Percentiles rank a stretch among this genome's conserved stretches.
Conservation (phyloP, 2,329 filamentous ascomycete species). For the Bipolaris oryzae region DNA sequence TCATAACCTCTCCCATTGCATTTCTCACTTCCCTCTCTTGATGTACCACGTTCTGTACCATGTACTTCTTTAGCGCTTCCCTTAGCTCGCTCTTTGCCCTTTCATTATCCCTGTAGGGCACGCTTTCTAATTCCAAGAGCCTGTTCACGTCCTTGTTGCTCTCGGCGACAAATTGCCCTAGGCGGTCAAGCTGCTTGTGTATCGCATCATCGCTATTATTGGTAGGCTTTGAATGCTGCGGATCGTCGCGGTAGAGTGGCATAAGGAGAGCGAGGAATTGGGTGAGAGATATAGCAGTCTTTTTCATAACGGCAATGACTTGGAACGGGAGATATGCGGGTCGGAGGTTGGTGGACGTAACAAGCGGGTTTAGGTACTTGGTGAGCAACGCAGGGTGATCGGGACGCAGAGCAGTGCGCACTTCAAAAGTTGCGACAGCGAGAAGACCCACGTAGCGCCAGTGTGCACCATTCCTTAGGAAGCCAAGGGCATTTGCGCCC, state of each 20-base stretch:
- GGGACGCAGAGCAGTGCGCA: slow-evolving; percentile 62
- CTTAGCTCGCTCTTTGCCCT: slow-evolving; percentile 66
- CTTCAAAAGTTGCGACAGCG: slow-evolving; percentile 62
- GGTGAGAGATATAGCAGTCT: slow-evolving; percentile 71
- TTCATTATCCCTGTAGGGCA: slow-evolving; percentile 78
- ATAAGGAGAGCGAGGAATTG: slow-evolving; percentile 45
- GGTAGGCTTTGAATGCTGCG: slow-evolving; percentile 24
- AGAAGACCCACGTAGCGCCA: slow-evolving; percentile 60
- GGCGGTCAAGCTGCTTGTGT: slow-evolving; percentile 68
- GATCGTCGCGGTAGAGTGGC: slow-evolving; percentile 43
- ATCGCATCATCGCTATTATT: slow-evolving; percentile 41
- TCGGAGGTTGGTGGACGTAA: slow-evolving; percentile 52
- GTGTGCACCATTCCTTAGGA: slow-evolving; percentile 43
- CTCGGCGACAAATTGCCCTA: slow-evolving; percentile 65
- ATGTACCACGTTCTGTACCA: slow-evolving; percentile 81
- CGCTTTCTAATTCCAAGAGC: slow-evolving; percentile 77
- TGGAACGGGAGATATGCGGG: slow-evolving; percentile 84
- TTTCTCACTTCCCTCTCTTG: slow-evolving; percentile 78
- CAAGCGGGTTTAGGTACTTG: slow-evolving; percentile 56
- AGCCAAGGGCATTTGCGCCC: slow-evolving; percentile 44
- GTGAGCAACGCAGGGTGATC: slow-evolving; percentile 53
- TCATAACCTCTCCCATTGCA: slow-evolving; percentile 72
- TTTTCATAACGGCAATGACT: slow-evolving; percentile 74
- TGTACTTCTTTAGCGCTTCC: slow-evolving; percentile 79
- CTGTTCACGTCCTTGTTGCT: slow-evolving; percentile 72